These are phyloP conservation scores for Leccinum variicolor DNA, from an alignment of 768 basidiomycete species.

Conservation along the genomic window DNA sequence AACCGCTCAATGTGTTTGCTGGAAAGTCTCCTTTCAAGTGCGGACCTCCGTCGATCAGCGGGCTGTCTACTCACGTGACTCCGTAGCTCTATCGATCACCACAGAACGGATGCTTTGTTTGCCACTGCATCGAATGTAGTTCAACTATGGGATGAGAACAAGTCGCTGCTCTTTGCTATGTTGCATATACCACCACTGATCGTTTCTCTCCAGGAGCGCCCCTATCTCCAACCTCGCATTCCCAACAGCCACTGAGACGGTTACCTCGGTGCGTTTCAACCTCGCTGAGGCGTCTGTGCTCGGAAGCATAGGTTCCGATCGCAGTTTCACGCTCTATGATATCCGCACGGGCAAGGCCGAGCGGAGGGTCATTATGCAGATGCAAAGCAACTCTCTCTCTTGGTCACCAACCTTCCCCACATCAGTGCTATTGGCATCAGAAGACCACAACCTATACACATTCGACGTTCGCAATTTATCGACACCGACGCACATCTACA, in stretches of 20 bases:
- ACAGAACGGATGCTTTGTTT: slow-evolving; percentile 83
- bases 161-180: slow-evolving; percentile 39
- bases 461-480: slow-evolving; percentile 89
- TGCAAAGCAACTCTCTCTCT: slow-evolving; percentile 84
- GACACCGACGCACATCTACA: slow-evolving; percentile 89
- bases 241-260: slow-evolving; percentile 83
- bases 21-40: slow-evolving; percentile 93
- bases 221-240: slow-evolving; percentile 86
- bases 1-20: slow-evolving; percentile 74
- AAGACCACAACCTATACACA: slow-evolving; percentile 98
- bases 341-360: slow-evolving; percentile 97
- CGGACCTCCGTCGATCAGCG: slow-evolving; percentile 16
- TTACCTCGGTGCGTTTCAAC: slow-evolving; percentile 88
- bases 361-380: slow-evolving; percentile 87
- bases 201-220: slow-evolving; percentile 53
- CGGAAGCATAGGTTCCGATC: slow-evolving; percentile 92
- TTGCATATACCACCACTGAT: slow-evolving; percentile 5
- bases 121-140: slow-evolving; percentile 92
- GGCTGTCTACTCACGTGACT: background rate
- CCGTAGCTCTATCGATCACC: slow-evolving; percentile 88
- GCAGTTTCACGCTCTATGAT: slow-evolving; percentile 95
- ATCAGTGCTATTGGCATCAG: slow-evolving; percentile 87
- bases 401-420: slow-evolving; percentile 99
- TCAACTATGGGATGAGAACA: slow-evolving; percentile 97
- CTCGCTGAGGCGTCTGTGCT: slow-evolving; percentile 90